Evolutionary conservation across 2,329 filamentous ascomycete genomes (phyloP), one percentile per base, ranked within the genome.

Genomic region (Talaromyces sp.): DNA sequence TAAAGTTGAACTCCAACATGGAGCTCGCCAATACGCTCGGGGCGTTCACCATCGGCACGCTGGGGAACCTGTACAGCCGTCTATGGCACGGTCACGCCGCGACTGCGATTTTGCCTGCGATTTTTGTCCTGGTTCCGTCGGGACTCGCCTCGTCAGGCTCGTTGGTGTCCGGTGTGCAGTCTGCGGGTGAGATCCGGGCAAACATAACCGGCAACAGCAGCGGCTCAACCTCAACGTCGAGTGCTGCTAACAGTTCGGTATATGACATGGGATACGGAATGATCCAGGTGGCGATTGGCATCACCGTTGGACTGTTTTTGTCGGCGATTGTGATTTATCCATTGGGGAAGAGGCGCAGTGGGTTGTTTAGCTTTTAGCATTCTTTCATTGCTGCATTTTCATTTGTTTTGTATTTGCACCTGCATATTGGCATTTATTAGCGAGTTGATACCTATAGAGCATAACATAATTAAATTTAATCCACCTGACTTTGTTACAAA

Each of bases 41-140:
- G 34, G 90, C 91, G 0, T 82, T 96, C 57, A 84, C 86, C 0
- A 86, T 96, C 14, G 91, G 91, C 10, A 83, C 93, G 36, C 78
- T 92, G 56, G 91, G 90, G 3, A 96, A 96, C 67, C 71, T 92
- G 2, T 94, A 95, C 77, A 89, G 88, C 14, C 84, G 91, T 2
- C 68, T 82, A 40, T 75, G 89, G 12, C 92, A 93, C 72, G 90
- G 89, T 1, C 84, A 96, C 2, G 92, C 92, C 0, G 92, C 92
- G 0, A 91, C 91, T 0, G 89, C 90, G 1, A 91, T 96, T 82
- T 78, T 96, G 9, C 92, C 92, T 0, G 92, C 89, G 5, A 96
- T 96, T 65, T 96, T 96, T 65, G 84, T 87, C 2, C 83, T 87
- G 63, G 85, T 88, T 0, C 85, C 85, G 0, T 83, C 80, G 2